Conservation (phyloP, 495 filamentous ascomycete species). For the Penicillium flavigenum region DNA sequence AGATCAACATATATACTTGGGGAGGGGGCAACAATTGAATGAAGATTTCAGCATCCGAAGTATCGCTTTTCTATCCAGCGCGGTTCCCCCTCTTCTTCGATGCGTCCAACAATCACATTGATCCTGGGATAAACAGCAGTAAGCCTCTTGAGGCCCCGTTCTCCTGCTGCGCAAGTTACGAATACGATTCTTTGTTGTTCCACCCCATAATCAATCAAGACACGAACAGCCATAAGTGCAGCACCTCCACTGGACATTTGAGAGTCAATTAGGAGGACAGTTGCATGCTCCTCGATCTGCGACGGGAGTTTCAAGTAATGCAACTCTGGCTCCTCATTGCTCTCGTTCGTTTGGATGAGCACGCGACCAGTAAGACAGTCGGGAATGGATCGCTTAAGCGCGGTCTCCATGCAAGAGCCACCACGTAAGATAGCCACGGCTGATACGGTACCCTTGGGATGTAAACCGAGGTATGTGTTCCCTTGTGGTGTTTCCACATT, state of each 20-base stretch:
- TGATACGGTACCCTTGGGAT: conserved; percentile 65
- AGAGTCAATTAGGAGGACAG: conserved; percentile 83
- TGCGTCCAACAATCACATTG: conserved; percentile 75
- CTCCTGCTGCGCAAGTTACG: conserved; percentile 83
- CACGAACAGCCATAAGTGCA: conserved; percentile 93
- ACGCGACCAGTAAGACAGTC: conserved; percentile 88
- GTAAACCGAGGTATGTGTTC: conserved; percentile 65
- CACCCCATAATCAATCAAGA: conserved; percentile 93
- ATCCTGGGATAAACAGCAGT: conserved; percentile 84
- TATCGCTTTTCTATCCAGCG: conserved; percentile 84
- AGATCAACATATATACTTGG: background rate
- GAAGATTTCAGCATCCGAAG: conserved; percentile 63
- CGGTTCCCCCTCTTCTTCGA: conserved; percentile 71
- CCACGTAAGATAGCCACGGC: conserved; percentile 88
- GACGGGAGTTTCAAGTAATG: conserved; percentile 79
- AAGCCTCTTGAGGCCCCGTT: conserved; percentile 74
- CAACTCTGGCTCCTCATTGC: conserved; percentile 84
- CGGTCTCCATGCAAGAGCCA: conserved; percentile 82
- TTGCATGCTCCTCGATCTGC: conserved; percentile 67
- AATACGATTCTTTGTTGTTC: conserved; percentile 79
- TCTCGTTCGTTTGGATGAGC: conserved; percentile 83
- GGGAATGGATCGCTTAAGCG: conserved; percentile 81
- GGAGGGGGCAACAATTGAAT: conserved; percentile 1
- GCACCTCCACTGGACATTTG: conserved; percentile 94
- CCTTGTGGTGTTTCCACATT: conserved; percentile 68